Evolutionary conservation across 179 eudicot species (phyloP).

Genomic region (Beta lomatogona): DNA sequence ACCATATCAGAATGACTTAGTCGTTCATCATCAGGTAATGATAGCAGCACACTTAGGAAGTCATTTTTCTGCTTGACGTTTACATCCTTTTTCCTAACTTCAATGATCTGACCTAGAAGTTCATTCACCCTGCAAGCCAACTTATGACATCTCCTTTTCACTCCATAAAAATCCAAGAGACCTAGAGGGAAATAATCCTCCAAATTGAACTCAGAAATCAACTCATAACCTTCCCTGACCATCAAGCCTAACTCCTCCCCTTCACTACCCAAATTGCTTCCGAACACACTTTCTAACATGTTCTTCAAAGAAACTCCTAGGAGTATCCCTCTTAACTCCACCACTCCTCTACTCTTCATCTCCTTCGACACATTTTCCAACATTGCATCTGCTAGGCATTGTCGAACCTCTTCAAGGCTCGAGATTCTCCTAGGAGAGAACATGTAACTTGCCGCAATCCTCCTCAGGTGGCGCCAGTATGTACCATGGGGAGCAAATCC

Average conservation of each 20-base stretch:
- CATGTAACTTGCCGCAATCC: conserved; percentile 39
- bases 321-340: conserved; percentile 35
- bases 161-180: conserved; percentile 41
- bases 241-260: conserved; percentile 35
- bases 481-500: conserved; percentile 49
- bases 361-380: conserved; percentile 22
- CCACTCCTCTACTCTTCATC: conserved; percentile 30
- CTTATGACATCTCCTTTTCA: conserved; percentile 42
- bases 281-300: conserved; percentile 47
- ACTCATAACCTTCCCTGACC: conserved; percentile 51
- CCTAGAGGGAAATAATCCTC: conserved; percentile 40
- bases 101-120: conserved; percentile 38
- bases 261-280: conserved; percentile 31
- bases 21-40: conserved; percentile 40
- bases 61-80: conserved; percentile 33
- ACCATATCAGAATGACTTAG: conserved; percentile 40
- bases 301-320: conserved; percentile 35
- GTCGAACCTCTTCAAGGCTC: conserved; percentile 29
- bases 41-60: conserved; percentile 42
- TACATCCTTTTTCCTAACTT: conserved; percentile 25
- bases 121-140: conserved; percentile 37
- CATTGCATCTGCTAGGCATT: conserved; percentile 39
- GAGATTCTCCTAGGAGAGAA: conserved; percentile 45
- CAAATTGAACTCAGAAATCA: conserved; percentile 42
- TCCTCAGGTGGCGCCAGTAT: conserved; percentile 49